Evolutionary conservation across 331 rosid species (phyloP), one percentile per base, ranked within the genome.

Genomic region (Malus hybrid): DNA sequence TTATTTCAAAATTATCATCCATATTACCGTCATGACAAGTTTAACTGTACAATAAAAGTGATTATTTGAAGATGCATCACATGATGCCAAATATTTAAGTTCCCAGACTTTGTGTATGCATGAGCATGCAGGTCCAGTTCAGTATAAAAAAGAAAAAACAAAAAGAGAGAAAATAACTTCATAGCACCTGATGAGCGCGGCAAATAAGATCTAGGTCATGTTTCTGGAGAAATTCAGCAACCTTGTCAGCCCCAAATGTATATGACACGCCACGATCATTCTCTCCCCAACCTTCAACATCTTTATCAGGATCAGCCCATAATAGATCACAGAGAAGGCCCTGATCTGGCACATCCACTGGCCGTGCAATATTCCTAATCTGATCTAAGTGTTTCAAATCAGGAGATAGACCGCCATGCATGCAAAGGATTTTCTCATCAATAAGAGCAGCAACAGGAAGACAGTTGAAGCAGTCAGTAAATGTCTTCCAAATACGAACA

Each of bases 401-500:
- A 57, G 95, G 95, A 16, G 95, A 89, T 15, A 89, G 80, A 62
- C 95, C 95, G 27, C 95, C 95, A 80, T 89, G 95, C 95, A 89
- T 89, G 82, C 92, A 89, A 63, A 89, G 90, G 78, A 89, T 89
- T 85, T 89, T 89, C 83, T 87, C 94, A 67, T 89, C 94, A 70
- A 83, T 73, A 57, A 83, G 80, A 24, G 83, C 86, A 34, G 86
- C 86, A 16, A 83, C 86, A 4, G 83, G 86, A 36, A 83, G 71
- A 66, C 83, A 83, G 75, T 83, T 83, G 77, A 82, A 82, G 66
- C 85, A 81, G 15, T 81, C 85, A 32, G 85, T 81, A 72, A 81
- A 81, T 11, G 80, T 77, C 87, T 87, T 89, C 95, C 95, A 89
- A 27, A 89, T 44, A 42, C 95, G 90, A 77, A 89, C 87, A 87